These are phyloP conservation scores for Aegle marmelos DNA, from an alignment of 345 rosid genomes.

Conservation along the genomic window DNA sequence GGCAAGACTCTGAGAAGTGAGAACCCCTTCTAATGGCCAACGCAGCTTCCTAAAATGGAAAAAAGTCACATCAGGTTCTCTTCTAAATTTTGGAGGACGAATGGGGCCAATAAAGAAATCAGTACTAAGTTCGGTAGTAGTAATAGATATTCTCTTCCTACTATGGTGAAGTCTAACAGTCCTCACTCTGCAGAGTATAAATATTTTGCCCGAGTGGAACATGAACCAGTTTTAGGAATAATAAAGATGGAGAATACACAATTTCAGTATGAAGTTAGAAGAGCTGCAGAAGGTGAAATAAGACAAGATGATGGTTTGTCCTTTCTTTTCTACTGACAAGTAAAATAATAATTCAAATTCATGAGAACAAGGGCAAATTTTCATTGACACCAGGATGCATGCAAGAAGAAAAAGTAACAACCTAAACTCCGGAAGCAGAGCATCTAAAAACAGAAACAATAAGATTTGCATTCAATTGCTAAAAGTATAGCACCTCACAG, in stretches of 20 bases:
- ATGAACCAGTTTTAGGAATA: not conserved
- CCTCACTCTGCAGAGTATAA: not conserved
- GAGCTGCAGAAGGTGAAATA: not conserved
- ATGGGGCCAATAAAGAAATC: not conserved
- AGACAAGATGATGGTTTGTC: not conserved
- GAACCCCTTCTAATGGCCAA: not conserved
- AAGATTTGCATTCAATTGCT: not conserved
- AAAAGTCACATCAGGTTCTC: not conserved
- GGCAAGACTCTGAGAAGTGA: not conserved
- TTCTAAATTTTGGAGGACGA: not conserved
- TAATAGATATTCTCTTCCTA: not conserved
- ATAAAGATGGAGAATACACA: not conserved
- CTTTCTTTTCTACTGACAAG: not conserved
- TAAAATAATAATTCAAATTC: not conserved
- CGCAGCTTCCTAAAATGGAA: not conserved
- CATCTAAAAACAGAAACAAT: not conserved
- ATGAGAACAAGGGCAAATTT: not conserved
- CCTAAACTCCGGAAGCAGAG: not conserved
- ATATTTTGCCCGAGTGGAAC: not conserved
- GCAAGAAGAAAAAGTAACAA: not conserved
- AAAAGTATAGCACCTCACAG: not conserved
- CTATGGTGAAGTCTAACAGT: not conserved
- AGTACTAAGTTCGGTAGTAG: not conserved
- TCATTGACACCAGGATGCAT: not conserved
- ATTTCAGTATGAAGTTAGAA: not conserved